These are phyloP conservation scores for Coemansia nantahalensis DNA, from an alignment of 192 early-diverging fungal genomes.

Conservation along the genomic window DNA sequence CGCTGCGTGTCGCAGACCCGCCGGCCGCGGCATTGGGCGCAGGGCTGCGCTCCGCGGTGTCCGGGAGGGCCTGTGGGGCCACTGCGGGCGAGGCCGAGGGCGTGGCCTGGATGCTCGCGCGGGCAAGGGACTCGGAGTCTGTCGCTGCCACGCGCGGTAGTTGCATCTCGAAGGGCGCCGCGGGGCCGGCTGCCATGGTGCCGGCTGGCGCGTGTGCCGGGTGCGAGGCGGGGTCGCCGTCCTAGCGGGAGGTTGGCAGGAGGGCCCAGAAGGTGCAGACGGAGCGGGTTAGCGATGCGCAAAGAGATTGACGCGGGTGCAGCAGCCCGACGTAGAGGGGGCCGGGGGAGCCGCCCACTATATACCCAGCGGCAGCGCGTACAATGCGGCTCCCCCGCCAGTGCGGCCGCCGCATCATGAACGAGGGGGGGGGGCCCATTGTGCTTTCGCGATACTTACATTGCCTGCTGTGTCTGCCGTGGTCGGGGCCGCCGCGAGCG, in stretches of 20 bases:
- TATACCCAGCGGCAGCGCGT: too few relatives aligned
- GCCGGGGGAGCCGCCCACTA: too few relatives aligned
- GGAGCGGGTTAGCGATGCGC: too few relatives aligned
- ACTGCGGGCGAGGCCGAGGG: constrained; percentile 23
- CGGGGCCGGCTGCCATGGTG: not conserved
- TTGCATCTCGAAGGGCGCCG: constrained; percentile 3
- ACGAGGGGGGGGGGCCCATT: too few relatives aligned
- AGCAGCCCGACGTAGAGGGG: too few relatives aligned
- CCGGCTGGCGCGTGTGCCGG: not conserved
- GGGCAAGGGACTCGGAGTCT: constrained; percentile 33
- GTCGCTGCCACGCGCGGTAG: constrained; percentile 3
- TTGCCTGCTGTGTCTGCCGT: not conserved
- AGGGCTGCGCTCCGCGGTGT: too few relatives aligned
- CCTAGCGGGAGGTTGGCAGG: too few relatives aligned
- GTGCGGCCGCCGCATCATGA: too few relatives aligned
- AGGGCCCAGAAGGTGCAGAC: too few relatives aligned
- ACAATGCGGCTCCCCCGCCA: too few relatives aligned
- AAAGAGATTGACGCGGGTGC: too few relatives aligned
- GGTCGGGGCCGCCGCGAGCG: not conserved
- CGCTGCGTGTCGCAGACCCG: not conserved
- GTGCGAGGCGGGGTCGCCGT: too few relatives aligned
- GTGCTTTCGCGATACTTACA: constrained; percentile 2
- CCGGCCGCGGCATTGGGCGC: not conserved
- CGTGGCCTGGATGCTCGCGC: constrained; percentile 29
- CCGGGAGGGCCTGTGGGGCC: not conserved